Conservation (phyloP, 2,329 filamentous ascomycete genomes). For the Acarospora socialis region DNA sequence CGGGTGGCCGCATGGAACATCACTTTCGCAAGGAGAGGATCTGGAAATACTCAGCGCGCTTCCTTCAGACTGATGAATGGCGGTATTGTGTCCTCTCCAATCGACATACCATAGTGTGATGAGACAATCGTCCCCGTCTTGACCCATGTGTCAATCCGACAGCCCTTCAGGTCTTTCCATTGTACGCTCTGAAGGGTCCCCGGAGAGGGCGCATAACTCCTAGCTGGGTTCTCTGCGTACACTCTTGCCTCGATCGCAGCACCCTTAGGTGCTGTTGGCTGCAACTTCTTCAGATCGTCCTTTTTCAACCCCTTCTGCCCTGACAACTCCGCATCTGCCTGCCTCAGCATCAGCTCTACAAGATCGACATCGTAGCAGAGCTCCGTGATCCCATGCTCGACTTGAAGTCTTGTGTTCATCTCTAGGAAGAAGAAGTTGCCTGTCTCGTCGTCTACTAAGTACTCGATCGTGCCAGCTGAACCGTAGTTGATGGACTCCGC, state of each 20-base stretch:
- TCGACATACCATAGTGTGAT: constrained; percentile 37
- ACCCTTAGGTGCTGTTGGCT: constrained; percentile 30
- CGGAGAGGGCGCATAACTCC: constrained; percentile 44
- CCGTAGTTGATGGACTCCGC: constrained; percentile 49
- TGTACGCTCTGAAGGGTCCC: constrained; percentile 43
- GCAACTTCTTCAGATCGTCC: constrained; percentile 28
- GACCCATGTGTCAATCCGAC: constrained; percentile 51
- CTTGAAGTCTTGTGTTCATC: constrained; percentile 45
- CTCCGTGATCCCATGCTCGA: constrained; percentile 45
- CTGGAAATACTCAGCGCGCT: constrained; percentile 18
- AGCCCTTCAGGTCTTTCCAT: constrained; percentile 35
- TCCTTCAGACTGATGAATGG: constrained; percentile 4
- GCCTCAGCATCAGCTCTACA: constrained; percentile 41
- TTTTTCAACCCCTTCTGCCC: constrained; percentile 32
- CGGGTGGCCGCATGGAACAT: constrained; percentile 38
- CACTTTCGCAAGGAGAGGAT: constrained; percentile 43
- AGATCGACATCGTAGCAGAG: constrained; percentile 40
- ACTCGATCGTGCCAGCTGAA: constrained; percentile 83
- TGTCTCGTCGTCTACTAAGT: constrained; percentile 71
- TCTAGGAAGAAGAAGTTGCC: constrained; percentile 59
- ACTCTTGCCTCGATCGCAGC: constrained; percentile 40
- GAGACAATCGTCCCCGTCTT: constrained; percentile 42
- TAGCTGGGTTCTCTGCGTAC: constrained; percentile 45
- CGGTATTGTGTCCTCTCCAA: constrained; percentile 6
- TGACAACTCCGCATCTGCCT: constrained; percentile 36